These are phyloP conservation scores for Phytophthora hibernalis DNA, from an alignment of 352 stramenopile genomes.

Conservation along the genomic window DNA sequence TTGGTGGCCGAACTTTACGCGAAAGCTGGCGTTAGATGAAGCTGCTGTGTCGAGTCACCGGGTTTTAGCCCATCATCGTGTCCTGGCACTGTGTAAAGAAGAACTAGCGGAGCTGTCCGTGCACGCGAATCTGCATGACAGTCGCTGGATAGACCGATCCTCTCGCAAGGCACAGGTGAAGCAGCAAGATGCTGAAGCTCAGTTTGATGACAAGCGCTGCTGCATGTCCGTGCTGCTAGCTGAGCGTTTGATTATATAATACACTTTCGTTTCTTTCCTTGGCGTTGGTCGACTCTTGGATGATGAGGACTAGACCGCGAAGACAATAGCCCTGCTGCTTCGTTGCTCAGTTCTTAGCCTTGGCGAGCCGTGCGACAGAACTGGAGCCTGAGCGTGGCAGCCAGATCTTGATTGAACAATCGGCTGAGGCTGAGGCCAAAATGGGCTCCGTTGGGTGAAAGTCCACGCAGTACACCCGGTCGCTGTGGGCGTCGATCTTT, in stretches of 20 bases:
- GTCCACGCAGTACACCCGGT: slow-evolving; percentile 91
- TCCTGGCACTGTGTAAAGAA: slow-evolving; percentile 82
- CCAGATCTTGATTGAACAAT: slow-evolving; percentile 91
- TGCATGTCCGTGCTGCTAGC: slow-evolving; percentile 67
- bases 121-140: slow-evolving; percentile 88
- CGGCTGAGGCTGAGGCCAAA: slow-evolving; percentile 83
- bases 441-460: slow-evolving; percentile 89
- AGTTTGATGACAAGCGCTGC: slow-evolving; percentile 75
- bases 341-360: slow-evolving; percentile 59
- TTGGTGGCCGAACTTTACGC: slow-evolving; percentile 84
- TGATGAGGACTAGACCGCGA: background rate
- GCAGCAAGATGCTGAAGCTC: slow-evolving; percentile 84
- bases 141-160: slow-evolving; percentile 87
- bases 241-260: slow-evolving; percentile 34
- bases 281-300: background rate
- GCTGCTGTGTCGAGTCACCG: slow-evolving; percentile 76
- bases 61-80: slow-evolving; percentile 73
- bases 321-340: background rate
- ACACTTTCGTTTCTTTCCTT: slow-evolving; percentile 28
- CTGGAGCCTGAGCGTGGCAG: slow-evolving; percentile 60
- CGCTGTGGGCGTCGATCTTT: slow-evolving; percentile 87
- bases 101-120: slow-evolving; percentile 72
- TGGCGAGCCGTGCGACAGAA: slow-evolving; percentile 54
- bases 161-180: slow-evolving; percentile 92
- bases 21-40: slow-evolving; percentile 72